Evolutionary conservation across 1,284 basidiomycete species (phyloP).

Genomic region (Ustilago lituana): DNA sequence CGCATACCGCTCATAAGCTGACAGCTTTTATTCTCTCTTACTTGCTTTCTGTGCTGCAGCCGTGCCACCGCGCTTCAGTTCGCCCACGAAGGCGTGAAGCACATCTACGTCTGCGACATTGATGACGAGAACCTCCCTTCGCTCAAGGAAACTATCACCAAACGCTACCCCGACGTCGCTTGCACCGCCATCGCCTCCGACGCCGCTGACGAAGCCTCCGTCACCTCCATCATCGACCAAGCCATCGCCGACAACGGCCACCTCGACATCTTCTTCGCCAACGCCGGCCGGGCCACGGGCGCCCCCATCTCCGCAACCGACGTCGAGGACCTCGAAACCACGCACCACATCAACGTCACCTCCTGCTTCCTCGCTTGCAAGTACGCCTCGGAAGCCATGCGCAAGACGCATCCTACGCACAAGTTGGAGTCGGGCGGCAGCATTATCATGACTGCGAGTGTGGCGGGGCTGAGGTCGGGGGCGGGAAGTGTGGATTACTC

Average conservation of each 20-base stretch:
- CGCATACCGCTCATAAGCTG: background rate
- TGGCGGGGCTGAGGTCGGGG: slow-evolving; percentile 85
- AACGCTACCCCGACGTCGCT: slow-evolving; percentile 80
- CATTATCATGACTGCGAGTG: slow-evolving; percentile 91
- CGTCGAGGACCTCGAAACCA: slow-evolving; percentile 77
- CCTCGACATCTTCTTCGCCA: slow-evolving; percentile 93
- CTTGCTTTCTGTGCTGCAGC: slow-evolving; percentile 1
- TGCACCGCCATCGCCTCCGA: slow-evolving; percentile 73
- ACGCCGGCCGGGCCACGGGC: slow-evolving; percentile 71
- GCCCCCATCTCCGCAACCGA: slow-evolving; percentile 73
- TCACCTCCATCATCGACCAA: slow-evolving; percentile 76
- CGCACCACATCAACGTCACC: slow-evolving; percentile 81
- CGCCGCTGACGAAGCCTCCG: slow-evolving; percentile 80
- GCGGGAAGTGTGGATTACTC: slow-evolving; percentile 85
- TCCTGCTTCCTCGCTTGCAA: slow-evolving; percentile 94
- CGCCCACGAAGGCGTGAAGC: slow-evolving; percentile 75
- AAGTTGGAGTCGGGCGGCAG: slow-evolving; percentile 77
- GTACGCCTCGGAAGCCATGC: slow-evolving; percentile 83
- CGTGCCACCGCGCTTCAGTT: slow-evolving; percentile 35
- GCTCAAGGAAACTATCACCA: slow-evolving; percentile 76
- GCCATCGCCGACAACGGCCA: slow-evolving; percentile 82
- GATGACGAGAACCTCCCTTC: slow-evolving; percentile 77
- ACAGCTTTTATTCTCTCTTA: background rate
- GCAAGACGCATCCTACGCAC: slow-evolving; percentile 72
- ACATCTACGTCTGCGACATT: slow-evolving; percentile 85